A percentile compares a stretch with the other conserved stretches of the same genome.
Conservation (phyloP, 2,329 filamentous ascomycete species). For the Penicillium sp. region DNA sequence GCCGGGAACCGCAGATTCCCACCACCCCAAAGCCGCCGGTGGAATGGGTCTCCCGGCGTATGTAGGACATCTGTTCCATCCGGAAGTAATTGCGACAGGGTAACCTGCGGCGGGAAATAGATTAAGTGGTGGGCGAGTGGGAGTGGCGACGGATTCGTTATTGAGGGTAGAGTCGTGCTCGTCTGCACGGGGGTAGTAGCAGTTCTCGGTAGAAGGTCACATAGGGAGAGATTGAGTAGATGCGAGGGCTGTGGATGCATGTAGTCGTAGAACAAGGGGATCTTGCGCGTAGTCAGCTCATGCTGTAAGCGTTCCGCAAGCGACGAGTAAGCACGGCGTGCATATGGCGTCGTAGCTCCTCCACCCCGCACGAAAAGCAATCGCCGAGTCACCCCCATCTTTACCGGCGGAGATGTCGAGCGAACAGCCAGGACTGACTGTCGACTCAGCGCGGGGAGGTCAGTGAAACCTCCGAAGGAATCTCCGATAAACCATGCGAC, state of each 20-base stretch:
- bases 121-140: slow-evolving; percentile 73
- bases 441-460: neutral
- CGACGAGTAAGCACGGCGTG: slow-evolving; percentile 35
- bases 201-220: slow-evolving; percentile 54
- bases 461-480: slow-evolving; percentile 7
- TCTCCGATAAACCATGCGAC: slow-evolving; percentile 7
- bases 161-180: slow-evolving; percentile 41
- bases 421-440: neutral
- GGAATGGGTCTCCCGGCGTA: slow-evolving; percentile 71
- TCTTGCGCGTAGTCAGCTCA: slow-evolving; percentile 53
- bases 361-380: slow-evolving; percentile 14
- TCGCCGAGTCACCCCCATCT: slow-evolving; percentile 7
- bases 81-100: slow-evolving; percentile 64
- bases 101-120: slow-evolving; percentile 77
- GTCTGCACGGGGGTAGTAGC: slow-evolving; percentile 26
- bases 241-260: slow-evolving; percentile 65
- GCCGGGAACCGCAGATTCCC: slow-evolving; percentile 65
- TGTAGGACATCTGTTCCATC: slow-evolving; percentile 87
- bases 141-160: slow-evolving; percentile 33
- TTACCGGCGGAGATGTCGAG: neutral
- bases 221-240: slow-evolving; percentile 66
- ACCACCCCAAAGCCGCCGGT: slow-evolving; percentile 85
- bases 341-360: neutral
- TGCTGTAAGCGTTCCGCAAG: slow-evolving; percentile 45
- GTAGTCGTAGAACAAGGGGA: slow-evolving; percentile 58